Conservation (phyloP, 2,329 filamentous ascomycete genomes). For the Fusarium luffae region DNA sequence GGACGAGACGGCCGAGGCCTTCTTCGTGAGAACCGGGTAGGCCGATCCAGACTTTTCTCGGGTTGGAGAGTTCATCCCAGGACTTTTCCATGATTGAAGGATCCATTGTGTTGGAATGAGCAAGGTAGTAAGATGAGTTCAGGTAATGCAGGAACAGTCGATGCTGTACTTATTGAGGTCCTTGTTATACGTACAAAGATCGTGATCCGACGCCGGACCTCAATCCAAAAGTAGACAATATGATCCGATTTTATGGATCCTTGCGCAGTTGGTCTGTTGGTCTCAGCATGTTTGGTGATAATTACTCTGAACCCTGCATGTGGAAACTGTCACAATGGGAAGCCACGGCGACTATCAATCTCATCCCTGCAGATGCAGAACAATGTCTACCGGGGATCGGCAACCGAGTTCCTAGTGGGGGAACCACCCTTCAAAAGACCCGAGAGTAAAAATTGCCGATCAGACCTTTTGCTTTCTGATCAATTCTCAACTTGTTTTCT, state of each 20-base stretch:
- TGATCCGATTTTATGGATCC: background rate
- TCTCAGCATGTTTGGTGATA: background rate
- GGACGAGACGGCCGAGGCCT: conserved; percentile 61
- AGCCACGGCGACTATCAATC: conserved; percentile 1
- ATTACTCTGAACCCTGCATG: background rate
- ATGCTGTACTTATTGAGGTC: background rate
- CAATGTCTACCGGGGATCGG: background rate
- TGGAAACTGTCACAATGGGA: conserved; percentile 1
- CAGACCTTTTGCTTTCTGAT: background rate
- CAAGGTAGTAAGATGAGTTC: background rate
- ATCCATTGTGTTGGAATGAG: conserved; percentile 3
- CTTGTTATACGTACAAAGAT: conserved; percentile 15
- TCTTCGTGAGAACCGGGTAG: conserved; percentile 60
- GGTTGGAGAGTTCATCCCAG: conserved; percentile 56
- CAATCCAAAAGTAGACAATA: background rate
- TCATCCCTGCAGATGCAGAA: background rate
- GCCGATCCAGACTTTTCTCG: conserved; percentile 60
- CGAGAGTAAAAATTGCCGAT: background rate
- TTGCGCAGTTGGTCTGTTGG: too few species aligned
- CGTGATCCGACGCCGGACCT: background rate
- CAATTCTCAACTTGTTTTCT: background rate
- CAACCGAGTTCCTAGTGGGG: background rate
- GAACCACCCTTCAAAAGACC: background rate
- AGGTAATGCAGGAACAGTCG: background rate
- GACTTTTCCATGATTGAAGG: conserved; percentile 23